Percentiles rank a stretch among this genome's conserved stretches.
phyloP scores from a whole-genome alignment of 768 basidiomycete genomes.

The Leccinellum luteum region DNA sequence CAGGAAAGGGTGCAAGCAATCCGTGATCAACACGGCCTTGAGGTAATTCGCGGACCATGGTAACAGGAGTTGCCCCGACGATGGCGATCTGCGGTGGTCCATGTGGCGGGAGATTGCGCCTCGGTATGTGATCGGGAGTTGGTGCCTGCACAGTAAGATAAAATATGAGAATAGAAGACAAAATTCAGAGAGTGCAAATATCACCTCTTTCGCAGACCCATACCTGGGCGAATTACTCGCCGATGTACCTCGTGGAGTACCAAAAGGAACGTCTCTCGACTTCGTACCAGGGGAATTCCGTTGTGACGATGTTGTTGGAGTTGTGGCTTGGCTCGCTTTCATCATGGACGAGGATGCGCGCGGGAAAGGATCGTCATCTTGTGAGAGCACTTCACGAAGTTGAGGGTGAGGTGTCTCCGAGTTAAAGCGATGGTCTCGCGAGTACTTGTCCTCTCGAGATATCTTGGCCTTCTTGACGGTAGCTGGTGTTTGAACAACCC shows the following conservation, averaged over 20 bases:
- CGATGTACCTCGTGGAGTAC: constrained; percentile 23
- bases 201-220: constrained; percentile 27
- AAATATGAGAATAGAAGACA: constrained; percentile 9
- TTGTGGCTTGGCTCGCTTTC: constrained; percentile 24
- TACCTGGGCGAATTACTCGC: constrained; percentile 23
- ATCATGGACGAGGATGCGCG: constrained; percentile 27
- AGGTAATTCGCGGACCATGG: constrained; percentile 22
- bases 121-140: constrained; percentile 18
- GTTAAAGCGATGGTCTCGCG: constrained; percentile 15
- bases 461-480: constrained; percentile 17
- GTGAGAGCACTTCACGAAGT: constrained; percentile 33
- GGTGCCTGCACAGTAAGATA: constrained; percentile 11
- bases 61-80: constrained; percentile 29
- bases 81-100: constrained; percentile 30
- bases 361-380: constrained; percentile 25
- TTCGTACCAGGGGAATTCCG: constrained; percentile 23
- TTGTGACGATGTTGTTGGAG: constrained; percentile 22
- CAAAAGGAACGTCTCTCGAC: constrained; percentile 14
- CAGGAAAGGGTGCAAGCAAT: constrained; percentile 28
- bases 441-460: constrained; percentile 31
- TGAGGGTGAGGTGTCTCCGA: constrained; percentile 26
- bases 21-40: constrained; percentile 19
- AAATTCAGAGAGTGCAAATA: neutral
- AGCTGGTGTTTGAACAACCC: constrained; percentile 33
- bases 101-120: constrained; percentile 10